Percentiles rank a stretch among this genome's conserved stretches.
Evolutionary conservation across 805 yeast genomes (phyloP).

Genomic region (Clavispora carvajalis): DNA sequence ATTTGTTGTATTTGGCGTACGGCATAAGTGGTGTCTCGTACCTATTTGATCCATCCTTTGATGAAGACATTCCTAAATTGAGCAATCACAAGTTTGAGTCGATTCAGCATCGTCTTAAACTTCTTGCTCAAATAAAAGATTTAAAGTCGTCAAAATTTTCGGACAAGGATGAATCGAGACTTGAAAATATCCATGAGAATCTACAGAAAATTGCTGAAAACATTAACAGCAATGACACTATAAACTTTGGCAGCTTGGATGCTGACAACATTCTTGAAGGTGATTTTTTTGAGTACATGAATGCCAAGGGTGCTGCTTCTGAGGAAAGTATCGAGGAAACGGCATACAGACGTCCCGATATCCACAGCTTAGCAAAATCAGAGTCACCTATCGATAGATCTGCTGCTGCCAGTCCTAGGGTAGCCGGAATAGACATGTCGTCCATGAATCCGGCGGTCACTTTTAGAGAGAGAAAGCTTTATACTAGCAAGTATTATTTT

Average conservation of each 20-base stretch:
- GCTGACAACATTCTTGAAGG: conserved; percentile 11
- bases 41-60: conserved; percentile 68
- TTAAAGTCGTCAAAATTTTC: conserved; percentile 13
- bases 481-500: conserved; percentile 61
- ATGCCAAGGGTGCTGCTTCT: conserved; percentile 7
- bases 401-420: conserved; percentile 41
- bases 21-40: conserved; percentile 65
- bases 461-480: conserved; percentile 56
- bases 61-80: conserved; percentile 40
- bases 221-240: conserved; percentile 18
- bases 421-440: conserved; percentile 40
- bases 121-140: conserved; percentile 28
- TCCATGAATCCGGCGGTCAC: conserved; percentile 51
- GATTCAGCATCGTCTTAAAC: conserved; percentile 29
- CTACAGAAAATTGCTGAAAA: conserved; percentile 30
- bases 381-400: conserved; percentile 21
- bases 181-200: conserved; percentile 28
- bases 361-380: conserved; percentile 2
- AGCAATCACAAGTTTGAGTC: conserved; percentile 26
- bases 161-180: conserved; percentile 19
- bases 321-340: conserved; percentile 15
- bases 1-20: conserved; percentile 53
- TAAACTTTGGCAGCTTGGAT: conserved; percentile 13
- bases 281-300: conserved; percentile 1
- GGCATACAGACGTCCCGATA: conserved; percentile 11